Evolutionary conservation across 208 protist genomes (phyloP).

Genomic region (Strigomonas culicis): DNA sequence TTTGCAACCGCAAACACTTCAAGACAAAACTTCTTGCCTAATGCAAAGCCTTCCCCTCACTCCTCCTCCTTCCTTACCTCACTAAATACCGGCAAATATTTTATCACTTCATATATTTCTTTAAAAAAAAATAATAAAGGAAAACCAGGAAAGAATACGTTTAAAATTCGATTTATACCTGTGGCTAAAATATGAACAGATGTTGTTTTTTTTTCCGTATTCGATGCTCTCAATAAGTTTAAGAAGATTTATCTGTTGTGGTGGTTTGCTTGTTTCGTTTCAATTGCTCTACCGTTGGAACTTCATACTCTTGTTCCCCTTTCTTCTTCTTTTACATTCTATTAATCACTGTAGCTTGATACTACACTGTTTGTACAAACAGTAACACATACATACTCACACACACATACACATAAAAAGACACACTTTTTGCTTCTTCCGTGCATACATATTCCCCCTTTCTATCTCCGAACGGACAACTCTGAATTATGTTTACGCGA

Average conservation of each 20-base stretch:
- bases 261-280: constrained; percentile 5
- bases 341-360: too few species aligned
- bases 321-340: too few species aligned
- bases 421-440: constrained; percentile 12
- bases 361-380: too few species aligned
- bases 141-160: background rate
- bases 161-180: too few species aligned
- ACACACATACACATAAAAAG: background rate
- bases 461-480: background rate
- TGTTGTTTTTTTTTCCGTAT: too few species aligned
- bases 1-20: constrained; percentile 48
- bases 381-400: too few species aligned
- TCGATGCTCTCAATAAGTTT: too few species aligned
- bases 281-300: background rate
- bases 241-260: too few species aligned
- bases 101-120: background rate
- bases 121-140: constrained; percentile 2
- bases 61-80: constrained; percentile 6
- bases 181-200: too few species aligned
- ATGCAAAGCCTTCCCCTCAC: background rate
- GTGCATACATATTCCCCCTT: background rate
- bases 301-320: too few species aligned
- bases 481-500: constrained; percentile 11
- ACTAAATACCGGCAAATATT: too few species aligned
- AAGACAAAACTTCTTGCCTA: constrained; percentile 55